Conservation (phyloP, 2,329 filamentous ascomycete genomes). For the Diaporthe destruens region DNA sequence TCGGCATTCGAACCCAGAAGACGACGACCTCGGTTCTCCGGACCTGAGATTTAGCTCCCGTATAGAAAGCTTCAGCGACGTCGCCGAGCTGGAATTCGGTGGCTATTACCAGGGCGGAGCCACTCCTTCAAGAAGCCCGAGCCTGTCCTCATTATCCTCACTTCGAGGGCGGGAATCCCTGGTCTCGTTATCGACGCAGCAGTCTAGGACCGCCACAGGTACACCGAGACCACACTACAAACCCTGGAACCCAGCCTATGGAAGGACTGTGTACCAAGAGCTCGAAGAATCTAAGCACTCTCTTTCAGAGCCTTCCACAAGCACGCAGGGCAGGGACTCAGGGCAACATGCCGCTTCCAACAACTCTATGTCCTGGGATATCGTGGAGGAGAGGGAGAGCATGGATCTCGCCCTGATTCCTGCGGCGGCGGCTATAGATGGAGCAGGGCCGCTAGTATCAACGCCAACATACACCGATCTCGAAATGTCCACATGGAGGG, state of each 20-base stretch:
- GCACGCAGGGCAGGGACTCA: conserved; percentile 51
- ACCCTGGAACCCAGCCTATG: not conserved
- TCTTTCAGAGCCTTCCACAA: conserved; percentile 50
- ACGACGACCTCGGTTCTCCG: not conserved
- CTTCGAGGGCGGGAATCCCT: conserved; percentile 55
- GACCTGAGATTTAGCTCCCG: conserved; percentile 38
- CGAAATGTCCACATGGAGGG: conserved; percentile 49
- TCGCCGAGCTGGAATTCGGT: conserved; percentile 49
- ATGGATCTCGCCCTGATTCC: conserved; percentile 56
- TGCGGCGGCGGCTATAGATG: conserved; percentile 56
- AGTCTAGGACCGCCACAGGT: conserved; percentile 33
- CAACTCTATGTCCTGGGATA: not conserved
- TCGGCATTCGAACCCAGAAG: not conserved
- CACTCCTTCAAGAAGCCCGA: conserved; percentile 2
- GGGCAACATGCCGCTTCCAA: not conserved
- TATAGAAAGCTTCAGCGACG: conserved; percentile 50
- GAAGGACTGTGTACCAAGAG: conserved; percentile 43
- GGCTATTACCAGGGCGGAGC: conserved; percentile 72
- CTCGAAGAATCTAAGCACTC: conserved; percentile 17
- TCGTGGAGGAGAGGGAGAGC: conserved; percentile 46
- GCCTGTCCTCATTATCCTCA: conserved; percentile 23
- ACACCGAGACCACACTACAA: not conserved
- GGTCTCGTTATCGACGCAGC: conserved; percentile 54
- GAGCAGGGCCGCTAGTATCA: not conserved
- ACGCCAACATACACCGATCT: not conserved